Conservation (phyloP, 176 grass and related monocot species). For the Phragmites australis region DNA sequence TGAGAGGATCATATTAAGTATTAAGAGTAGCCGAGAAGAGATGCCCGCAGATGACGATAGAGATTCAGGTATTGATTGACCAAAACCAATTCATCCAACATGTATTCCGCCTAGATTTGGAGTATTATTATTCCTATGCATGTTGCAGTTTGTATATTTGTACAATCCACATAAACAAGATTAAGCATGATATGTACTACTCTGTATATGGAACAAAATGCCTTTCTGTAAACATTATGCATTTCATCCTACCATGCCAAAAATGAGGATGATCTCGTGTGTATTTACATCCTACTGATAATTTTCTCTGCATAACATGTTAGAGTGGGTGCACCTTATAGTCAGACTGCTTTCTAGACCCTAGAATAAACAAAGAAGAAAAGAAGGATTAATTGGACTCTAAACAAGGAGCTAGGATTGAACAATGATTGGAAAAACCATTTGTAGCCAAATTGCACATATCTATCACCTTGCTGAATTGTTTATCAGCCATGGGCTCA, state of each 20-base stretch:
- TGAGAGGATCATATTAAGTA: conserved; percentile 32
- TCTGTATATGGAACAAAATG: background rate
- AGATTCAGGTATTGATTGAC: background rate
- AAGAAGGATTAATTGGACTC: conserved; percentile 20
- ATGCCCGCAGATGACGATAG: too few relatives aligned
- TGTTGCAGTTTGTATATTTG: conserved; percentile 6
- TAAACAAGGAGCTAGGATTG: conserved; percentile 43
- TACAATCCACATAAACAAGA: conserved; percentile 6
- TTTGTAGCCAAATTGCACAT: conserved; percentile 52
- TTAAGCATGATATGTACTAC: background rate
- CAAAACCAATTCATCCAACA: conserved; percentile 30
- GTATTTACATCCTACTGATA: background rate
- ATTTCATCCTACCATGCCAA: background rate
- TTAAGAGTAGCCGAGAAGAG: conserved; percentile 10
- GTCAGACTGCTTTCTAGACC: conserved; percentile 38
- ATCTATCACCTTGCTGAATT: conserved; percentile 36
- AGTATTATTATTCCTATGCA: background rate
- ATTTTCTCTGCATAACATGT: conserved; percentile 19
- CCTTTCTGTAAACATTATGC: background rate
- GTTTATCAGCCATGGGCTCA: conserved; percentile 37
- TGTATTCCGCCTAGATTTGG: conserved; percentile 3
- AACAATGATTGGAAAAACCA: conserved; percentile 48
- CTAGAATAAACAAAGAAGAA: conserved; percentile 24
- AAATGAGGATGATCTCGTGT: background rate
- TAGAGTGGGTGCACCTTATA: conserved; percentile 30